Base-by-base conservation (phyloP, 2,329 filamentous ascomycete species). In the Macrophomina tecta region DNA sequence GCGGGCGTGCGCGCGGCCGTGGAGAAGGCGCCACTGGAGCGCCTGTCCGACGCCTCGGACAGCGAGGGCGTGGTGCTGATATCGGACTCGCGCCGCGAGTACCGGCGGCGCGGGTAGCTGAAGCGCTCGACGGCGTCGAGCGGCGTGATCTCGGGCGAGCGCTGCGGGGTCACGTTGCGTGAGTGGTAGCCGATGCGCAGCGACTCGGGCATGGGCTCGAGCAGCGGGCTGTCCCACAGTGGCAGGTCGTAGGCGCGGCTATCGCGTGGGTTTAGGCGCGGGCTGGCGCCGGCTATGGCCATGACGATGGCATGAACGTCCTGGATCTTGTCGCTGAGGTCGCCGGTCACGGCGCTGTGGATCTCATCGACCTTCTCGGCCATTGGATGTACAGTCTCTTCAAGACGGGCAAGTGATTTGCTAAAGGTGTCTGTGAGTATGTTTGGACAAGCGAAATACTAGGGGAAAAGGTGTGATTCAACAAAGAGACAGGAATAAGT, bases 321-420 rank as follows among this genome's bases (percentile, higher is more conserved):
- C 9, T 78, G 72, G 2, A 77, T 67, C 49, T 75, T 72, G 38
- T 75, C 70, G 36, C 71, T 68, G 2, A 76, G 68, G 30, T 69
- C 72, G 14, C 70, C 72, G 23, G 69, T 69, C 11, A 63, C 56
- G 5, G 74, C 68, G 34, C 58, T 64, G 34, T 76, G 70, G 60
- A 77, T 73, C 30, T 69, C 71, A 52, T 78, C 72, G 53, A 77
- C 73, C n/a, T 74, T 73, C 45, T 76, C 71, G 58, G 73, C 74
- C 64, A 77, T 75, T 8, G 74, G 73, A n/a, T 67, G 68, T 5
- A 79, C 72, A 8, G 72, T 70, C 12, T 68, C 69, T 65, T 78
- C 70, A 4, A 79, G 69, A 4, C 72, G 70, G 40, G 62, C 38
- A 5, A 67, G 64, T 1, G 63, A 66, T 46, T 51, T 42, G 55